Evolutionary conservation across 176 grass and related monocot species (phyloP), one percentile per base, ranked within the genome.

Genomic region (Oryza brachyantha): DNA sequence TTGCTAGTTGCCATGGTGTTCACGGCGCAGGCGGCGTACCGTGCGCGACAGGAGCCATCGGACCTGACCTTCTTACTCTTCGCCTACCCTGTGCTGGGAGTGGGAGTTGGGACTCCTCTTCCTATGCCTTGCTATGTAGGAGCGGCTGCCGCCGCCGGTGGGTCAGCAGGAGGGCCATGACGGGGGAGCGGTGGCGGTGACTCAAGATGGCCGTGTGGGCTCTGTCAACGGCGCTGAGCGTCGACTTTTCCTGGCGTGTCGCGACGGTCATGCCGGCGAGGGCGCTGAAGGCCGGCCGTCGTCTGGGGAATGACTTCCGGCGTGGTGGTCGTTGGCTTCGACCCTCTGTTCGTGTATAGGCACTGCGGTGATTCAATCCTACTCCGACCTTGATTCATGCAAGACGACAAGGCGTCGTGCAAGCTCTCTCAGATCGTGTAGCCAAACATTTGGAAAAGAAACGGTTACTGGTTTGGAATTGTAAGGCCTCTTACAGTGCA

Each of bases 1-100:
- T 81, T n/a, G 76, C 87, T 91, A 77, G 68, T 13, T 2, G 77
- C 60, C 3, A 77, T 77, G 32, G 81, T 22, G 16, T 10, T 13
- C 25, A 27, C 29, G 35, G 73, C 32, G 65, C 65, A 68, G 35
- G 35, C 35, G 35, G 65, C 65, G 64, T 67, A 39, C 21, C 35
- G 64, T 3, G 64, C 21, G 1, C 72, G 72, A 7, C 24, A 7
- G 2, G 13, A 0, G 39, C 58, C 50, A 21, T 61, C 10, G 54
- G 29, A 57, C 73, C 17, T 61, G 3, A 21, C 50, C 46, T 76
- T 76, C 73, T 22, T 41, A 2, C 9, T 46, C 27, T 10, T 46
- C 50, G 5, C 34, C 3, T 38, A 26, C 48, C 5, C 2, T 8
- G 13, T 8, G 1, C 73, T 59, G 12, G n/a, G n/a, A n/a, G n/a